phyloP scores from a whole-genome alignment of 805 yeast species.

The Hanseniaspora valbyensis region DNA sequence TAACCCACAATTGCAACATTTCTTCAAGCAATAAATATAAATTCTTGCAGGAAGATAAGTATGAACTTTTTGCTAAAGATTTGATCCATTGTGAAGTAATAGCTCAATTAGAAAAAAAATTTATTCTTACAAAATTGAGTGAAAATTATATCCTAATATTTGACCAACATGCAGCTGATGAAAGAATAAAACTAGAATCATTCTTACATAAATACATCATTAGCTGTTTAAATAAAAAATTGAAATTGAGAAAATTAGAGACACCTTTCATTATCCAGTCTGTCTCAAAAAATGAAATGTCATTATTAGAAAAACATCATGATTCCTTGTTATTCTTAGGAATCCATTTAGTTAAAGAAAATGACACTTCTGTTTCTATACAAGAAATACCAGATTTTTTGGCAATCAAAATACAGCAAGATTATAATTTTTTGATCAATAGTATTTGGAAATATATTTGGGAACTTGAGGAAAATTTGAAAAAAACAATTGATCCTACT shows the following conservation, averaged over 20 bases:
- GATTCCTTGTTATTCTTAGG: constrained; percentile 37
- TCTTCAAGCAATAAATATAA: no score
- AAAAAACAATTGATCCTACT: neutral
- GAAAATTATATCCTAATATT: constrained; percentile 33
- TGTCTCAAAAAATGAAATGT: constrained; percentile 24
- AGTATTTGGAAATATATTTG: constrained; percentile 36
- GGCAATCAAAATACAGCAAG: constrained; percentile 26
- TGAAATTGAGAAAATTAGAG: neutral
- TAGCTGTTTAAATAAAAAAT: neutral
- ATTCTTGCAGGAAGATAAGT: neutral
- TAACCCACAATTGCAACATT: no score
- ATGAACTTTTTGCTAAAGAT: constrained; percentile 9
- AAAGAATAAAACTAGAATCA: constrained; percentile 52
- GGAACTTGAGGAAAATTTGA: constrained; percentile 33
- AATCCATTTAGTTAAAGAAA: constrained; percentile 23
- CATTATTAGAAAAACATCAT: constrained; percentile 26
- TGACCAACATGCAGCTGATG: constrained; percentile 85
- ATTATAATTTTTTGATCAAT: constrained; percentile 27
- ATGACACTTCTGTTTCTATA: constrained; percentile 20
- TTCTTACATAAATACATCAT: constrained; percentile 32
- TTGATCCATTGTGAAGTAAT: constrained; percentile 30
- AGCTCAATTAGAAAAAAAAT: constrained; percentile 53
- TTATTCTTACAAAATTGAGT: constrained; percentile 38
- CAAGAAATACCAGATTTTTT: constrained; percentile 39
- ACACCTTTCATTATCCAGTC: constrained; percentile 19